These are phyloP conservation scores for Cladophialophora immunda DNA, from an alignment of 2,329 filamentous ascomycete genomes.

Conservation along the genomic window DNA sequence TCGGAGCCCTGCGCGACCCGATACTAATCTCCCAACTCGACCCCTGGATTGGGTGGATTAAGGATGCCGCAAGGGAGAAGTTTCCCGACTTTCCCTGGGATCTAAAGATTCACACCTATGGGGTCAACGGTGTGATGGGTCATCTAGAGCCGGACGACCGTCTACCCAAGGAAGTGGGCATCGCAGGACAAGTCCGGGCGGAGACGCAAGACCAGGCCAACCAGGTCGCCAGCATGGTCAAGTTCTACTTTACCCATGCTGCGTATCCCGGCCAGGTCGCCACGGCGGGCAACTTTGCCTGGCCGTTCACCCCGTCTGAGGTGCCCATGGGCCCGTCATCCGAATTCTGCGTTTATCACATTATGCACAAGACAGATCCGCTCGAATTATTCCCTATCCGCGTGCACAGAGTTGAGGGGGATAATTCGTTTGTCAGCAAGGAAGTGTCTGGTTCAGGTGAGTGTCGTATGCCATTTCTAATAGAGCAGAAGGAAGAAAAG, in stretches of 20 bases:
- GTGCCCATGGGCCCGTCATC: conserved; percentile 52
- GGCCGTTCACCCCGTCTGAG: conserved; percentile 44
- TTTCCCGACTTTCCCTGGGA: conserved; percentile 46
- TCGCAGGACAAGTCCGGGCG: conserved; percentile 59
- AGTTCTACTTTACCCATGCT: conserved; percentile 55
- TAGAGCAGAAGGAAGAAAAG: background rate
- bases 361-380: conserved; percentile 46
- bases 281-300: conserved; percentile 60
- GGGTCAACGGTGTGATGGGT: conserved; percentile 45
- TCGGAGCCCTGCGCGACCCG: conserved; percentile 59
- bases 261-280: conserved; percentile 61
- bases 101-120: conserved; percentile 58
- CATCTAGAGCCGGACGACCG: conserved; percentile 40
- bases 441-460: background rate
- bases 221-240: conserved; percentile 52
- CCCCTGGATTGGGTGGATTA: conserved; percentile 46
- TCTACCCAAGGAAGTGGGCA: conserved; percentile 51
- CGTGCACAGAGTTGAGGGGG: background rate
- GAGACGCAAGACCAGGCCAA: conserved; percentile 56
- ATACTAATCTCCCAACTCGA: conserved; percentile 56
- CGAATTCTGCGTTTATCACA: conserved; percentile 59
- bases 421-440: background rate
- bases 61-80: conserved; percentile 41
- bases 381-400: background rate
- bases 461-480: background rate